A percentile compares a stretch with the other conserved stretches of the same genome.
Evolutionary conservation across 768 basidiomycete species (phyloP).

Genomic region (Vararia minispora): DNA sequence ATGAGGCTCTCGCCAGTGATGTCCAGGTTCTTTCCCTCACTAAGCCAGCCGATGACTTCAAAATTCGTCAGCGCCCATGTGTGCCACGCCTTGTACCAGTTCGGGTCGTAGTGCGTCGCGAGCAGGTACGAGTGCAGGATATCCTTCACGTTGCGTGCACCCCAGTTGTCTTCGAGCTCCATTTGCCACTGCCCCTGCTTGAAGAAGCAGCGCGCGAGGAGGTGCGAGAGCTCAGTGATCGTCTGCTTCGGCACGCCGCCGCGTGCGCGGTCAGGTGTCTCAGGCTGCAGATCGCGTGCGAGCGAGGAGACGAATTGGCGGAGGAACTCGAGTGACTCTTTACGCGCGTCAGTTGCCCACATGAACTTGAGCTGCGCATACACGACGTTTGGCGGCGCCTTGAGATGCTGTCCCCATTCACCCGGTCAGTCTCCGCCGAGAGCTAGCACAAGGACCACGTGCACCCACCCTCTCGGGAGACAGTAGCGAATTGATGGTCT

Average conservation of each 20-base stretch:
- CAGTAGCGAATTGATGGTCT: conserved; percentile 88
- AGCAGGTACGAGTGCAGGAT: conserved; percentile 77
- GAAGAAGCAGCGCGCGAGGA: conserved; percentile 95
- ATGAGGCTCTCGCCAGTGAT: conserved; percentile 54
- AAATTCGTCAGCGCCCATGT: conserved; percentile 97
- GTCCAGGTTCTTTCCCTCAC: conserved; percentile 42
- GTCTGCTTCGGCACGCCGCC: conserved; percentile 46
- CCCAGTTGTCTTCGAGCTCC: conserved; percentile 71
- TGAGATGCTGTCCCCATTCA: conserved; percentile 26
- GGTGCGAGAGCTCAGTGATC: conserved; percentile 58
- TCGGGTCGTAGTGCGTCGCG: conserved; percentile 83
- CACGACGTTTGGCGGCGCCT: conserved; percentile 91
- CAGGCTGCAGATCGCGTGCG: conserved; percentile 59
- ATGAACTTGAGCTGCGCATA: conserved; percentile 94
- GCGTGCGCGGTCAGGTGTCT: conserved; percentile 39
- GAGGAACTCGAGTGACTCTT: conserved; percentile 74
- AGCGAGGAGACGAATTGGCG: conserved; percentile 74
- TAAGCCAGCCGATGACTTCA: conserved; percentile 74
- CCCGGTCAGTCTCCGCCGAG: neutral
- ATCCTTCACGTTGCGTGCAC: conserved; percentile 58
- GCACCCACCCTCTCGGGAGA: conserved; percentile 53
- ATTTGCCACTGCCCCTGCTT: conserved; percentile 95
- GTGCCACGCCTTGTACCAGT: conserved; percentile 99
- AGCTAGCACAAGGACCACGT: neutral
- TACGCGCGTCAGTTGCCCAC: conserved; percentile 79